Evolutionary conservation across 1,139 yeast species (phyloP).

Genomic region (Yamadazyma siamensis): DNA sequence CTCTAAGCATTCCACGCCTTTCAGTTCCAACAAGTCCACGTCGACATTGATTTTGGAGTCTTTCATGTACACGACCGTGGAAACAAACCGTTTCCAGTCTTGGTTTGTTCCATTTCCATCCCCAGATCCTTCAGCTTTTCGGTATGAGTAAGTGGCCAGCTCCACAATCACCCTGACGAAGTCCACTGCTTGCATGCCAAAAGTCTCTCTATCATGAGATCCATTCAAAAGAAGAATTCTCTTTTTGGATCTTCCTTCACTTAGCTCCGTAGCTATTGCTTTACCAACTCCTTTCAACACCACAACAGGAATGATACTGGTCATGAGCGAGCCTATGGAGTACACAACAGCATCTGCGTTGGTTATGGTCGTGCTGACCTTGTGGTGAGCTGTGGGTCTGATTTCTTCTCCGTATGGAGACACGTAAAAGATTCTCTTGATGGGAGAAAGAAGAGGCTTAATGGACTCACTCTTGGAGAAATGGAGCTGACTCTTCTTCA

Average conservation of each 20-base stretch:
- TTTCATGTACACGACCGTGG: constrained; percentile 55
- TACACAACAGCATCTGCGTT: constrained; percentile 59
- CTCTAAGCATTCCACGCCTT: constrained; percentile 47
- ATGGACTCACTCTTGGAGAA: constrained; percentile 55
- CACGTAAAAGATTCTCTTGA: constrained; percentile 70
- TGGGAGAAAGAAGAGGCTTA: constrained; percentile 70
- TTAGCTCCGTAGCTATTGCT: constrained; percentile 40
- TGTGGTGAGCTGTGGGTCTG: constrained; percentile 68
- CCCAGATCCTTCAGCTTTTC: constrained; percentile 5
- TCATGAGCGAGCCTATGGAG: constrained; percentile 86
- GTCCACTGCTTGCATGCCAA: constrained; percentile 58
- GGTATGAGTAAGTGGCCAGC: constrained; percentile 42
- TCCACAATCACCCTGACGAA: constrained; percentile 54
- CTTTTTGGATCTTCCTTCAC: constrained; percentile 24
- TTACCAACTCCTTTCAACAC: constrained; percentile 71
- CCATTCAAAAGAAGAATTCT: constrained; percentile 69
- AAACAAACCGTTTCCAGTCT: constrained; percentile 44
- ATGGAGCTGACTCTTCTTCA: constrained; percentile 69
- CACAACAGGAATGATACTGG: constrained; percentile 77
- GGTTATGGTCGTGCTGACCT: constrained; percentile 54
- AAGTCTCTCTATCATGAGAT: constrained; percentile 71
- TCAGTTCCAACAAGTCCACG: constrained; percentile 25
- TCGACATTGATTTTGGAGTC: constrained; percentile 50
- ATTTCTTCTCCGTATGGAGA: constrained; percentile 89
- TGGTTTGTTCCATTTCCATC: constrained; percentile 7